These are phyloP conservation scores for Ambispora gerdemannii DNA, from an alignment of 192 early-diverging fungal species.

Conservation along the genomic window DNA sequence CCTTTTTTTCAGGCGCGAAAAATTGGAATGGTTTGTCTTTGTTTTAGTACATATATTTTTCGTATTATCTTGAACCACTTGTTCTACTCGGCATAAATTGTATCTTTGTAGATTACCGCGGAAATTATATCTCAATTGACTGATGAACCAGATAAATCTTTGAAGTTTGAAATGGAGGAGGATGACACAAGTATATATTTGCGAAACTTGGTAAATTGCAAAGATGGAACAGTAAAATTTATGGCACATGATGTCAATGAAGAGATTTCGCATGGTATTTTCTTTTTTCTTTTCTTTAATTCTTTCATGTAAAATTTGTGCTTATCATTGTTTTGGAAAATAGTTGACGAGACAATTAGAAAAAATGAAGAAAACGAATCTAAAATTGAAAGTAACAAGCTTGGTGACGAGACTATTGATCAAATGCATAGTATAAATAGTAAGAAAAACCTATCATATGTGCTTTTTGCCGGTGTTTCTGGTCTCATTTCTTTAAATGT, in stretches of 20 bases:
- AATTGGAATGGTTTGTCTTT: conserved; percentile 14
- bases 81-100: not conserved
- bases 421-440: too few relatives aligned
- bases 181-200: conserved; percentile 8
- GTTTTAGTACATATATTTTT: not conserved
- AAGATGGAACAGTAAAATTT: conserved; percentile 12
- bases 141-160: conserved; percentile 17
- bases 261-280: not conserved
- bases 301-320: not conserved
- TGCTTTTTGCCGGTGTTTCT: too few relatives aligned
- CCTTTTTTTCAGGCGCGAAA: conserved; percentile 8
- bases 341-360: not conserved
- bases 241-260: not conserved
- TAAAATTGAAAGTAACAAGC: not conserved
- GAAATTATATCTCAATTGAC: conserved; percentile 24
- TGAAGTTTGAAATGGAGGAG: conserved; percentile 19
- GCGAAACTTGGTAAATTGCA: conserved; percentile 6
- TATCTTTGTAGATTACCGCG: conserved; percentile 14
- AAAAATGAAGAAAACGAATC: not conserved
- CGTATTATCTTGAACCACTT: not conserved
- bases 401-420: not conserved
- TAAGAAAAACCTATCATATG: too few relatives aligned
- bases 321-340: not conserved
- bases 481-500: too few relatives aligned
- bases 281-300: not conserved